Conservation (phyloP, 2,329 filamentous ascomycete genomes). For the Coleophoma eucalyptorum region DNA sequence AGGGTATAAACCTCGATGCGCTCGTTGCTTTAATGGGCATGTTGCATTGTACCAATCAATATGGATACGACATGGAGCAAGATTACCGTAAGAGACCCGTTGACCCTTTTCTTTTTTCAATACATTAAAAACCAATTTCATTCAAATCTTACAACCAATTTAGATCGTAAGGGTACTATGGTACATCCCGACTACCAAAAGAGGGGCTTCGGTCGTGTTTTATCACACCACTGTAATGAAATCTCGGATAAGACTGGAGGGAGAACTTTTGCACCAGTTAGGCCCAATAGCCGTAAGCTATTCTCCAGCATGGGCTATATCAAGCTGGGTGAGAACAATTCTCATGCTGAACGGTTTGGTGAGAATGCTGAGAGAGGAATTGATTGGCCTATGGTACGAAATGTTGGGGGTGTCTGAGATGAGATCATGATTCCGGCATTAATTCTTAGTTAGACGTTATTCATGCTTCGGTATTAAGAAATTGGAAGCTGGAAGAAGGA, state of each 20-base stretch:
- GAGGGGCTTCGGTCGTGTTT: conserved; percentile 8
- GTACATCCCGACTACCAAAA: conserved; percentile 15
- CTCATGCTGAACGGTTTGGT: conserved; percentile 10
- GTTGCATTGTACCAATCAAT: conserved; percentile 1
- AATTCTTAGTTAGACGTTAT: too few species aligned
- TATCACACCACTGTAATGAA: conserved; percentile 15
- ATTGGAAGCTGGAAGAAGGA: too few species aligned
- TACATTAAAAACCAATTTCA: neutral
- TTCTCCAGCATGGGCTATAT: conserved; percentile 11
- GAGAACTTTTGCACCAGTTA: conserved; percentile 11
- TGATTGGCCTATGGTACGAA: neutral
- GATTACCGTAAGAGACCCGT: conserved; percentile 15
- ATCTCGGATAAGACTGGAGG: conserved; percentile 9
- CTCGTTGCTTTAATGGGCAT: conserved; percentile 6
- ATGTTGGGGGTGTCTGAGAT: neutral
- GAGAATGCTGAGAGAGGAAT: neutral
- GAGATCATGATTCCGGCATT: too few species aligned
- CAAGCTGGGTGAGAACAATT: conserved; percentile 8
- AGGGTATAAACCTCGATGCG: conserved; percentile 11
- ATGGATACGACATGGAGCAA: conserved; percentile 16
- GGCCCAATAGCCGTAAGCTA: conserved; percentile 9
- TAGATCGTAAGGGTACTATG: conserved; percentile 17
- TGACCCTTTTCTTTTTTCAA: neutral
- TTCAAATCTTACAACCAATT: neutral
- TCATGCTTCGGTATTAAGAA: too few species aligned